Evolutionary conservation across 768 basidiomycete genomes (phyloP), one percentile per base, ranked within the genome.

Genomic region (Tylopilus vinaceipallidus): DNA sequence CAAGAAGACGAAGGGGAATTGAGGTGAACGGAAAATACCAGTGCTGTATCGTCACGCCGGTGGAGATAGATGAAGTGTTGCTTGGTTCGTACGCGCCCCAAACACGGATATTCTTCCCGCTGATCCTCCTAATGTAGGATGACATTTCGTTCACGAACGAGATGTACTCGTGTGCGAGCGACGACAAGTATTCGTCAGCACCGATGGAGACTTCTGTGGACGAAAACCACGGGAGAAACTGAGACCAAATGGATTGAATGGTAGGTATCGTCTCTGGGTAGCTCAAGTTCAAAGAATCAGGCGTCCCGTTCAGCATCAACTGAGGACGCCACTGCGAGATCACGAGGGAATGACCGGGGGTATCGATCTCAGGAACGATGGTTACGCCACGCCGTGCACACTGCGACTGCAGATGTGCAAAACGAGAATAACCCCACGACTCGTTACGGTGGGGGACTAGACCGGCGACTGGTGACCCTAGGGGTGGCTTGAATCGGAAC

Each of bases 301-400:
- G 71, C 19, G 64, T 58, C 11, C 61, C 64, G 12, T 66, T 61
- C 13, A 70, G 52, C 58, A 70, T 69, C 12, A 77, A 57, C 52
- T 75, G 64, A 9, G 74, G 75, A 37, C 68, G 74, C 76, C 75
- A 77, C 47, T 76, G 72, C 17, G 71, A 70, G 47, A 76, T 71
- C 5, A 66, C 70, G 23, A 77, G 64, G 7, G 75, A 71, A 53
- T 78, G 76, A 0, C 68, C 76, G 8, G 73, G 68, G 2, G 72
- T 73, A 50, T 77, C 75, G 35, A 77, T 67, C 52, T 76, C 75
- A 2, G 75, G 75, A 2, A 75, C 52, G 34, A 76, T 51, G 2
- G 67, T 63, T 6, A 77, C 60, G 2, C 75, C 75, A 34, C 63
- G 71, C 2, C 54, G 52, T 3, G 72, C 54, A 36, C 75, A 77